Base-by-base conservation (phyloP, 2,329 filamentous ascomycete species). In the Phialemoniopsis sp. region DNA sequence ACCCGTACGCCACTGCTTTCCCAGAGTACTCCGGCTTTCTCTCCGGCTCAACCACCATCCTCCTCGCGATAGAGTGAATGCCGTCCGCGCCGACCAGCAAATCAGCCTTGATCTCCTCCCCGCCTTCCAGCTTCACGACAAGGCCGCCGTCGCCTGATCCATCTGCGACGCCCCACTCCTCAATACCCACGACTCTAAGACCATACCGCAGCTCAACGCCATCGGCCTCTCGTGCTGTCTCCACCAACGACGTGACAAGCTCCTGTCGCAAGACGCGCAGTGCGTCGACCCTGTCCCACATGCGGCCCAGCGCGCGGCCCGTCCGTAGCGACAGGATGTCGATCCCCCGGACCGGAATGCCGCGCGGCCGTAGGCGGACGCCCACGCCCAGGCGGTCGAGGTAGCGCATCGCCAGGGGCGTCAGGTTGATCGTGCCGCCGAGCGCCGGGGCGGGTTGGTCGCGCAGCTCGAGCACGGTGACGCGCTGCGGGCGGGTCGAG, bases 381-480 rank as follows among this genome's bases (percentile, higher is more conserved):
- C 57, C 51, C 12, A 66, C 54, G 18, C 63, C 62, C 7, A 73
- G 51, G 14, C 56, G 51, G 21, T 62, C 56, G 4, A 78, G 60
- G 4, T 73, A 54, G 2, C 66, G 58, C 5, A 71, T 54, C 9
- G 66, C 66, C 40, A 69, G 64, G 1, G 68, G 67, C 3, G 68
- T 70, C n/a, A 72, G 56, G 49, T 68, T 68, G 36, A 72, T 57
- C 9, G 67, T 60, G 49, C 72, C 60, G 47, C 66, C 56, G 45
- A 70, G 66, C 0, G 67, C 21, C 21, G 21, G 67, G 12, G 67
- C 63, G 4, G 68, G 63, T 28, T 57, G 49, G 3, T 64, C 57
- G 1, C 70, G 66, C 33, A 72, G 60, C 49, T 76, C 72, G 47
- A 65, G 72, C 41, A 76, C 60, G 31, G 63, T 66, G 48, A 73